These are phyloP conservation scores for Blastocladiella emersonii DNA, from an alignment of 371 early-diverging fungal species.

Conservation along the genomic window DNA sequence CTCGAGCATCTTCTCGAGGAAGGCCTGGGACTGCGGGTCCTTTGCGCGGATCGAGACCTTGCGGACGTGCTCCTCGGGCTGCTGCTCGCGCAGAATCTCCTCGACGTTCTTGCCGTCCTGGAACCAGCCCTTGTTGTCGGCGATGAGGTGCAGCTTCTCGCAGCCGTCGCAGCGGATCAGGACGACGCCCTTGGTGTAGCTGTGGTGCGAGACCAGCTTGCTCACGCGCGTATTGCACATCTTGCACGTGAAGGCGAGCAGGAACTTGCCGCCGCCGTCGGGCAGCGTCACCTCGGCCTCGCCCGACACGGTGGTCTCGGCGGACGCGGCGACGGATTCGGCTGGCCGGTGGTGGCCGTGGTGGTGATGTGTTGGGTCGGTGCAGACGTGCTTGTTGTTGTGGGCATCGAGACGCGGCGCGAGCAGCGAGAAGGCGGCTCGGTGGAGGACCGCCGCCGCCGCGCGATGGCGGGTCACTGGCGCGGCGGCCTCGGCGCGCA, in stretches of 20 bases:
- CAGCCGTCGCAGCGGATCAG: constrained; percentile 9
- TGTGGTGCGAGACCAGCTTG: constrained; percentile 1
- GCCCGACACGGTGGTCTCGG: background rate
- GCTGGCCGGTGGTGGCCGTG: no score
- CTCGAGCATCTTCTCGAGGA: background rate
- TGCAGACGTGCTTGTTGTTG: background rate
- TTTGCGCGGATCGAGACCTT: background rate
- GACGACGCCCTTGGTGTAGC: constrained; percentile 8
- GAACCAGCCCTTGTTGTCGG: constrained; percentile 9
- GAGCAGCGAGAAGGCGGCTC: no score
- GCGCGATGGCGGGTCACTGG: no score
- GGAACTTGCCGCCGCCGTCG: background rate
- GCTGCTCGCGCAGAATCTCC: background rate
- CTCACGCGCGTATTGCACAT: constrained; percentile 4
- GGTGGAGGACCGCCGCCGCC: no score
- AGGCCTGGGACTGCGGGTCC: background rate
- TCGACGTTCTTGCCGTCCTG: constrained; percentile 1
- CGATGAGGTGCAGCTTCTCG: constrained; percentile 8
- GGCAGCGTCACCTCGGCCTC: background rate
- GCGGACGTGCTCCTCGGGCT: background rate
- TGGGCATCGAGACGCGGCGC: no score
- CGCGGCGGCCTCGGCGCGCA: no score
- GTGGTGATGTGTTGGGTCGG: no score
- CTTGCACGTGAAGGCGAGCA: constrained; percentile 9
- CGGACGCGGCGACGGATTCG: background rate